phyloP scores from a whole-genome alignment of 805 yeast species.

The Wickerhamomyces bisporus region DNA sequence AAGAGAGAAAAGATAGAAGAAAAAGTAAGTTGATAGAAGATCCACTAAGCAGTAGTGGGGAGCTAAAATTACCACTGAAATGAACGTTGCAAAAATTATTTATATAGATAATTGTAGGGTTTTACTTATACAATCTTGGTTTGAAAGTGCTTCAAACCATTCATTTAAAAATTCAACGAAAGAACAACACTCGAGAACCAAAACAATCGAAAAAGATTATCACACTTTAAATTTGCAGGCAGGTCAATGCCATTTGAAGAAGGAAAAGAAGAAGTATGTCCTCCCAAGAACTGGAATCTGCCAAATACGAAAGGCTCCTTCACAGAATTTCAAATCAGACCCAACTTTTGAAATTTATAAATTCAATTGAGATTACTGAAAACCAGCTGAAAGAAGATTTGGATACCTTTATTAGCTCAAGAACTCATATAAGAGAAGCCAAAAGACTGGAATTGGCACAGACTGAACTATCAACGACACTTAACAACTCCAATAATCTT shows the following conservation, averaged over 20 bases:
- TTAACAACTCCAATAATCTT: conserved; percentile 51
- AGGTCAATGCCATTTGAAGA: no score
- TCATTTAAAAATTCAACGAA: neutral
- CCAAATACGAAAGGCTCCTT: conserved; percentile 18
- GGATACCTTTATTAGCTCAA: conserved; percentile 20
- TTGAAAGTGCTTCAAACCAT: no score
- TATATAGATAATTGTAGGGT: no score
- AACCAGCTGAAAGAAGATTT: conserved; percentile 18
- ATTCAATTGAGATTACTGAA: conserved; percentile 21
- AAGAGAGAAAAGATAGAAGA: conserved; percentile 36
- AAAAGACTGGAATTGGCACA: conserved; percentile 52
- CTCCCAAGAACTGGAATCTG: conserved; percentile 4
- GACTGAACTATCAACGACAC: conserved; percentile 58
- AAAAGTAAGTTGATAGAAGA: conserved; percentile 19
- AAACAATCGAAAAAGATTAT: no score
- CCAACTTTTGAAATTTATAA: conserved; percentile 22
- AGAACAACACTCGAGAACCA: neutral
- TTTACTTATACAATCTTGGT: no score
- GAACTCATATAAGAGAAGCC: conserved; percentile 22
- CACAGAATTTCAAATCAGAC: conserved; percentile 17
- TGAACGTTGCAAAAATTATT: neutral
- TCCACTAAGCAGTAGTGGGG: neutral
- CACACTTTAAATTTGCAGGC: neutral
- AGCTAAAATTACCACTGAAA: neutral
- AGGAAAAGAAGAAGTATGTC: conserved; percentile 2